Evolutionary conservation across 768 basidiomycete species (phyloP).

Genomic region (Pulveroboletus sp.): DNA sequence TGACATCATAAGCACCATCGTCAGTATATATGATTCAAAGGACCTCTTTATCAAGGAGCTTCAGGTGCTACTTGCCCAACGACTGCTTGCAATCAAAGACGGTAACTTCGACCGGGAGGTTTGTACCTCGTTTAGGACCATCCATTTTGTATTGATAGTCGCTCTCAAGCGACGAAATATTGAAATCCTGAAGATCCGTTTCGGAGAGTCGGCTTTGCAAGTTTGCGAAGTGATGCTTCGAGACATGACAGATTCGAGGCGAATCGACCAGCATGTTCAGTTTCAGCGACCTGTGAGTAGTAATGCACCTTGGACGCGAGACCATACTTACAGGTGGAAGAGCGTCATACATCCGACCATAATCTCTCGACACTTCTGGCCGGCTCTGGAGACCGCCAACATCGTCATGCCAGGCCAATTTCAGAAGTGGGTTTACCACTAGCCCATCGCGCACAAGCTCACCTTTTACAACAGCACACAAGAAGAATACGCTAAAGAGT

Average conservation of each 20-base stretch:
- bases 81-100: conserved; percentile 74
- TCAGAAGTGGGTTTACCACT: conserved; percentile 48
- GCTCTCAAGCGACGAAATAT: conserved; percentile 73
- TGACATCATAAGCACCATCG: conserved; percentile 93
- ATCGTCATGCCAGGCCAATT: conserved; percentile 85
- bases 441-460: not conserved
- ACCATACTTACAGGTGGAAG: conserved; percentile 32
- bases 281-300: conserved; percentile 57
- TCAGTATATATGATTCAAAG: conserved; percentile 96
- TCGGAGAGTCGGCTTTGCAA: conserved; percentile 89
- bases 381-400: conserved; percentile 66
- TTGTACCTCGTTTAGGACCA: not conserved
- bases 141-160: conserved; percentile 1
- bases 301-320: not conserved
- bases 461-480: conserved; percentile 49
- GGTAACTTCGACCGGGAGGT: conserved; percentile 74
- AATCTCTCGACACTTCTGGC: conserved; percentile 96
- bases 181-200: conserved; percentile 91
- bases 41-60: conserved; percentile 96
- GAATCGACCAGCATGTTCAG: conserved; percentile 86
- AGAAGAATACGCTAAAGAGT: conserved; percentile 71
- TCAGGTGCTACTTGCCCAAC: conserved; percentile 85
- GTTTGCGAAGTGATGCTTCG: conserved; percentile 98
- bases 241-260: conserved; percentile 92
- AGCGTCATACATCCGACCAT: conserved; percentile 81